Evolutionary conservation across 345 rosid genomes (phyloP), one percentile per base, ranked within the genome.

Genomic region (Melastoma malabathricum): DNA sequence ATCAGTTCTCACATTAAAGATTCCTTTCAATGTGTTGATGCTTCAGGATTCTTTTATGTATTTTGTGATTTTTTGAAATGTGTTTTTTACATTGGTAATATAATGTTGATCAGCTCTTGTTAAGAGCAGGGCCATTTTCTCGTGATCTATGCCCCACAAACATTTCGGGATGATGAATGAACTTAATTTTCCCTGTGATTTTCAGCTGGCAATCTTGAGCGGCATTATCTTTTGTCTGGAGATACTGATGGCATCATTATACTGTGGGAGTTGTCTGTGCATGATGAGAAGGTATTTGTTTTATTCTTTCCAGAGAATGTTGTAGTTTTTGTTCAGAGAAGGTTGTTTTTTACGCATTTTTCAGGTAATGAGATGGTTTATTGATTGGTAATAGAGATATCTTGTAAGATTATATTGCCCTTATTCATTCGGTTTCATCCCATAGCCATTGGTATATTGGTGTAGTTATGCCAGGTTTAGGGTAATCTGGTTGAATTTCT

Each of bases 211-310:
- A 57, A 77, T 53, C 70, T 78, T 46, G 76, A 71, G 61, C 56
- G 58, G 59, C 95, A 82, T 62, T 74, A 71, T 68, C 77, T 90
- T 57, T 79, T 90, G 2, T 86, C 96, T 31, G 98, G 94, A 67
- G 98, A 84, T 79, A 61, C 85, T 46, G 75, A 76, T 61, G 94
- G 92, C 55, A 65, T 59, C 60, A 72, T 78, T 49, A 76, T 82
- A 49, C 63, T 86, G 15, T 86, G 98, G 98, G 89, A 84, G 64
- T 59, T 82, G 10, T 82, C 84, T 50, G 65, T 78, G 49, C 54
- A 56, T 61, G 64, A 66, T 47, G 63, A 59, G 52, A 75, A 76
- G 93, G 96, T 82, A 72, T 47, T 44, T 9, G 14, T 3, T 16
- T 23, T 46, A 27, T 1, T 17, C 15, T 1, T 56, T 44, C 34